Base-by-base conservation (phyloP, 106 monocot genomes). In the Vanilla planifolia region DNA sequence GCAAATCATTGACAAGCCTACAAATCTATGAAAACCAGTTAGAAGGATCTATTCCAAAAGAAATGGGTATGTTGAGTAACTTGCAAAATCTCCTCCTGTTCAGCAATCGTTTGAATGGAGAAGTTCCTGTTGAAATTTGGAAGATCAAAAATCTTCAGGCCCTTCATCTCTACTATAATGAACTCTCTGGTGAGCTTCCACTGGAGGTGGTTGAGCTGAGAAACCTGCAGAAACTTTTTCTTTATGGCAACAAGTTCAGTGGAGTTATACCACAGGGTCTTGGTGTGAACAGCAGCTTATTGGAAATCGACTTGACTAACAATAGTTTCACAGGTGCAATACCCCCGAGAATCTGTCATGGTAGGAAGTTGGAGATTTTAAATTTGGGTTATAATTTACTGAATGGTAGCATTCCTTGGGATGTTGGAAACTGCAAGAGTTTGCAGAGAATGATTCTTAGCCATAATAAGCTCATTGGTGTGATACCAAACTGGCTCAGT, bases 261-360 rank as follows among this genome's bases (percentile, higher is more conserved):
- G 91, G 96, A 47, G 55, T 70, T 24, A 82, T 98, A 39, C 96
- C 96, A 41, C 74, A 70, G 48, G 74, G 44, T 42, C 51, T 98
- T 61, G 87, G 87, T 2, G 44, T 77, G 19, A 68, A 81, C 45
- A 78, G 75, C 32, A 77, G 72, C 46, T 52, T 98, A 48, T 44
- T 51, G 4, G 25, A 40, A 4, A 66, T 92, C 51, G 81, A 92
- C 24, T 77, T 98, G 37, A 74, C 71, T 5, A 61, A 82, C 26
- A 98, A 85, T 60, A 69, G 61, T 25, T 88, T 92, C 39, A 43
- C 44, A 24, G 96, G 96, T 11, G 73, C 37, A 43, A 84, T 92
- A 7, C 96, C 96, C 15, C 79, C 65, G 2, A 21, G 64, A 55
- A 72, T 98, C 13, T 91, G 96, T 55, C 67, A 48, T 40, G 66